Conservation (phyloP, 257 asterid species). For the Asclepias syriaca region DNA sequence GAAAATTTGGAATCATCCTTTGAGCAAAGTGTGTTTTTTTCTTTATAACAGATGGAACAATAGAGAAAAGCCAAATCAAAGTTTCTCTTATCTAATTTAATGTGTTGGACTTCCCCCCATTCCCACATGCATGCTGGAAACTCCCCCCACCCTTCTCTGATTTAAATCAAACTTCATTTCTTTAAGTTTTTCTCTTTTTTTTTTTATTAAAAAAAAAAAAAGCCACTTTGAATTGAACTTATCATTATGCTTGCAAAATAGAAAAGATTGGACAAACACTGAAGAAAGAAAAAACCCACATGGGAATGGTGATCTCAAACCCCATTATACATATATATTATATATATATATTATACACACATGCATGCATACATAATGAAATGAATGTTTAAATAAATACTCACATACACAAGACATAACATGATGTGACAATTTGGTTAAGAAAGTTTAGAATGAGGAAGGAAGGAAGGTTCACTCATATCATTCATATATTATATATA, state of each 20-base stretch:
- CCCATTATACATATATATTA: neutral
- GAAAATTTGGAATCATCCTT: constrained; percentile 4
- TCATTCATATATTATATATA: neutral
- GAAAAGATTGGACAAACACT: constrained; percentile 9
- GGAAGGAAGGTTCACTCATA: constrained; percentile 18
- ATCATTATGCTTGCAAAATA: constrained; percentile 11
- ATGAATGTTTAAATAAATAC: neutral
- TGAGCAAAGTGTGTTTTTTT: constrained; percentile 1
- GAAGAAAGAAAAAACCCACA: neutral
- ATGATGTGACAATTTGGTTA: constrained; percentile 16
- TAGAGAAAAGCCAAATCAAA: constrained; percentile 12
- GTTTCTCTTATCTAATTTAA: constrained; percentile 2
- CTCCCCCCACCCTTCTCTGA: constrained; percentile 10
- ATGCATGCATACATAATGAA: too few species aligned
- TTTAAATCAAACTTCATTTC: constrained; percentile 10
- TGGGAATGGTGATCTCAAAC: constrained; percentile 16
- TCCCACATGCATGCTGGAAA: constrained; percentile 17
- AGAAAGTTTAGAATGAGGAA: constrained; percentile 12
- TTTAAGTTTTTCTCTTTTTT: neutral
- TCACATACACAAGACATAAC: neutral
- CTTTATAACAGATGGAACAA: constrained; percentile 8
- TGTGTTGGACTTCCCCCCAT: constrained; percentile 3
- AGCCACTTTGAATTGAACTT: neutral
- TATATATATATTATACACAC: too few species aligned
- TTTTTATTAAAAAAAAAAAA: constrained; percentile 9